Evolutionary conservation across 768 basidiomycete genomes (phyloP).

Genomic region (Boletus sensibilis): DNA sequence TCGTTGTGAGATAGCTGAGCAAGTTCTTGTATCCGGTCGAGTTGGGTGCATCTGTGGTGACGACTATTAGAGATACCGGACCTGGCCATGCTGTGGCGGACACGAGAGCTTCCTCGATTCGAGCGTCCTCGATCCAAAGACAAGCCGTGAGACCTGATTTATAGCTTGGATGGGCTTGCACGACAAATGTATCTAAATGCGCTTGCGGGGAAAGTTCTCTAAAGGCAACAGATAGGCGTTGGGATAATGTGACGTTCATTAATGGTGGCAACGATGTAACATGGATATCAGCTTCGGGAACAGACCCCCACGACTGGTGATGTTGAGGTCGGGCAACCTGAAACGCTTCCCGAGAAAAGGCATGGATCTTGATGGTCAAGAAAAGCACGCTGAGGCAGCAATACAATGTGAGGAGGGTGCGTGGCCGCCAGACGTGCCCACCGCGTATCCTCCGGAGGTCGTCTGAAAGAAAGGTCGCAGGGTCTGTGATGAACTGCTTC

Average conservation of each 20-base stretch:
- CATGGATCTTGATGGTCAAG: constrained; percentile 33
- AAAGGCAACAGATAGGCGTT: constrained; percentile 39
- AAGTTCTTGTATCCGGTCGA: constrained; percentile 25
- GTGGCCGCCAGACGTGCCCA: constrained; percentile 29
- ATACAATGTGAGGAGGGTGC: constrained; percentile 38
- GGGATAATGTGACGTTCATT: constrained; percentile 29
- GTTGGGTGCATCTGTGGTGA: constrained; percentile 35
- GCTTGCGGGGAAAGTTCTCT: constrained; percentile 26
- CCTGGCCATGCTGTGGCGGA: constrained; percentile 48
- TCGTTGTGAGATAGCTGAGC: constrained; percentile 10
- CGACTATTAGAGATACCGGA: constrained; percentile 49
- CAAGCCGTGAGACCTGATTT: constrained; percentile 43
- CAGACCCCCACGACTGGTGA: neutral
- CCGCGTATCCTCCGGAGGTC: constrained; percentile 25
- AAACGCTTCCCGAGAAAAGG: constrained; percentile 7
- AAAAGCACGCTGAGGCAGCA: constrained; percentile 42
- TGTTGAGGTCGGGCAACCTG: neutral
- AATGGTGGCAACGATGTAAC: constrained; percentile 19
- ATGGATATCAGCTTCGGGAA: neutral
- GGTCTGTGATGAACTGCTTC: constrained; percentile 27
- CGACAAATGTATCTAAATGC: constrained; percentile 38
- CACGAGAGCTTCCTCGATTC: constrained; percentile 33
- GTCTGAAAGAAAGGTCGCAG: constrained; percentile 24
- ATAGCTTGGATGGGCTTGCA: constrained; percentile 19
- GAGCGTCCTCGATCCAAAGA: constrained; percentile 44